Base-by-base conservation (phyloP, 352 stramenopile species). In the Thalassiosira delicatula region DNA sequence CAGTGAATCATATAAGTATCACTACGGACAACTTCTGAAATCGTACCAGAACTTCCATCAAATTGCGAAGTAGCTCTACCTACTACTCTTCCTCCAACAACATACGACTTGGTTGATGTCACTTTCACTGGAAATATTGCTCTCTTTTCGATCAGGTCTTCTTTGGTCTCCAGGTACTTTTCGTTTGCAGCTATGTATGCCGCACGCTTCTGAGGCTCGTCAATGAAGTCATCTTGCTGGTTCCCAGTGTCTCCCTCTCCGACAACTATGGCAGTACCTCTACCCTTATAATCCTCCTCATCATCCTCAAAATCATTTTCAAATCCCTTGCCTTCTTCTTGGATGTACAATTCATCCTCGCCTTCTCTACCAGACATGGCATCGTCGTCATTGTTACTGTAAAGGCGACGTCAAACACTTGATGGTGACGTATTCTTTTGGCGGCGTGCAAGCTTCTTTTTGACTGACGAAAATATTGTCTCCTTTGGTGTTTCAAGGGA, bases 71-170 rank as follows among this genome's bases (percentile, higher is more conserved):
- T 32, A 12, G 53, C 53, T 62, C 53, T 62, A 35, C 53, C 53
- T 62, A 21, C 53, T 35, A 62, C 53, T 35, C 27, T 62, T 62
- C 53, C 53, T 62, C 53, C 53, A 62, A 62, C 27, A 62, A 37
- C 53, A 62, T 62, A 62, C 27, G 44, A 54, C 44, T 54, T 54
- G 44, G 44, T 54, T 54, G 44, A 54, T 54, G n/a, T 54, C 44
- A 54, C 44, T 21, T 5, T 54, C 44, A 54, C 44, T 54, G 44
- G 44, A 54, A 54, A 54, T n/a, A 21, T 54, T 4, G 44, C 44
- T 54, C 14, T 54, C 44, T 54, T 54, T 19, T 21, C 3, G 25
- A 54, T 54, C 14, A 54, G 14, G 7, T 54, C 44, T 54, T 54
- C 44, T 19, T 54, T 54, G 44, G 14, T 54, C 44, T 54, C 14